phyloP scores from a whole-genome alignment of 805 yeast species.

The Yarrowia sp. region DNA sequence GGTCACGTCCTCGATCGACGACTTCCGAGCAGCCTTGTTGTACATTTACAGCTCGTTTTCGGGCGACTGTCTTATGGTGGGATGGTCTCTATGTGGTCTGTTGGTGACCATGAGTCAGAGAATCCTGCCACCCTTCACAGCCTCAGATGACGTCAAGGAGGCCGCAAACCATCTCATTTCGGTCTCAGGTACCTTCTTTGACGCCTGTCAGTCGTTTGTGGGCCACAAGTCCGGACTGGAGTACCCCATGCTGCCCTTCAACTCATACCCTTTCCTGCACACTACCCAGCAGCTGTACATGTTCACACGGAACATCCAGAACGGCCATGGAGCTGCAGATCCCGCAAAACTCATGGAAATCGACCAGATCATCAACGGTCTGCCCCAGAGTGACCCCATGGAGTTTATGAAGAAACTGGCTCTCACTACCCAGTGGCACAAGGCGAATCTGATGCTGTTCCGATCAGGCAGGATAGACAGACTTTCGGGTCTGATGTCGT shows the following conservation, averaged over 20 bases:
- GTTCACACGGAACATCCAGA: constrained; percentile 1
- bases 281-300: constrained; percentile 2
- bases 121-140: constrained; percentile 12
- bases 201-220: constrained; percentile 25
- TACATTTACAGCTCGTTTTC: constrained; percentile 20
- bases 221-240: constrained; percentile 22
- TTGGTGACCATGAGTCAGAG: constrained; percentile 29
- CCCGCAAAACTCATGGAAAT: constrained; percentile 1
- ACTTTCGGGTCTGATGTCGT: neutral
- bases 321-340: neutral
- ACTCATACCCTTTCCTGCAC: constrained; percentile 17
- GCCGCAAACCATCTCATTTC: constrained; percentile 22
- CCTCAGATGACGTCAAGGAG: constrained; percentile 7
- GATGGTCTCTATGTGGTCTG: constrained; percentile 36
- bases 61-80: constrained; percentile 34
- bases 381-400: constrained; percentile 1
- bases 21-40: constrained; percentile 24
- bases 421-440: constrained; percentile 10
- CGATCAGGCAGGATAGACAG: constrained; percentile 5
- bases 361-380: constrained; percentile 4
- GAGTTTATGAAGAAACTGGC: constrained; percentile 26
- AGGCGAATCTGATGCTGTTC: constrained; percentile 15
- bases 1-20: constrained; percentile 11
- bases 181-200: constrained; percentile 21
- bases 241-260: constrained; percentile 13